Evolutionary conservation across 2,329 filamentous ascomycete species (phyloP), one percentile per base, ranked within the genome.

Genomic region (Cercospora sp.): DNA sequence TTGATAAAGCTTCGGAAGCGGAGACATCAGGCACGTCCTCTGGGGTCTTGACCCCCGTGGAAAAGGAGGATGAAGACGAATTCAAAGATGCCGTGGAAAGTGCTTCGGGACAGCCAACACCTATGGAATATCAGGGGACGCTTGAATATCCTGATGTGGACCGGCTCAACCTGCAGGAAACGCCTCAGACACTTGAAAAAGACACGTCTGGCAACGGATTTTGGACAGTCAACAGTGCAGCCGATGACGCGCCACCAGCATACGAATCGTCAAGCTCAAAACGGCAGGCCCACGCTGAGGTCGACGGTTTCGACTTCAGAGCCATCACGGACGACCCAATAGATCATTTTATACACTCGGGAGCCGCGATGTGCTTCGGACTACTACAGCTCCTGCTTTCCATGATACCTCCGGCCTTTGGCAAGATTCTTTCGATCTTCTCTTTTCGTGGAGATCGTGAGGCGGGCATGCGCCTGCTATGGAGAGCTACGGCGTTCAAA

Each of bases 391-490:
- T 98, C 1, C 84, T 98, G 64, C 89, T 98, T n/a, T 96, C 93
- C 12, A 91, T 98, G 82, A 89, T 98, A 0, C 96, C 95, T 0
- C 95, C 95, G 0, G 88, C 94, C 0, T 97, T 98, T 79, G 90
- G 88, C n/a, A 91, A 89, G 65, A 86, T 99, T 1, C 84, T 98
- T 3, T 92, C 90, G 68, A 90, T 98, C 51, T 91, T 97, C 31
- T 95, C 95, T 1, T 98, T 98, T 81, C 89, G 88, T 69, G 95
- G 95, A 33, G 94, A 98, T 77, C 90, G 94, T 53, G 88, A 92
- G 69, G 86, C 90, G 45, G 95, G 94, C 9, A 85, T 97, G 33
- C 84, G 86, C 45, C 91, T 97, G 87, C 87, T 99, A 4, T 99
- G 95, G 95, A 89, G 92, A 77, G 92, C 93, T 12, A 93, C 92